A percentile compares a stretch with the other conserved stretches of the same genome.
Evolutionary conservation across 2,329 filamentous ascomycete species (phyloP).

Genomic region (Phialemoniopsis sp.): DNA sequence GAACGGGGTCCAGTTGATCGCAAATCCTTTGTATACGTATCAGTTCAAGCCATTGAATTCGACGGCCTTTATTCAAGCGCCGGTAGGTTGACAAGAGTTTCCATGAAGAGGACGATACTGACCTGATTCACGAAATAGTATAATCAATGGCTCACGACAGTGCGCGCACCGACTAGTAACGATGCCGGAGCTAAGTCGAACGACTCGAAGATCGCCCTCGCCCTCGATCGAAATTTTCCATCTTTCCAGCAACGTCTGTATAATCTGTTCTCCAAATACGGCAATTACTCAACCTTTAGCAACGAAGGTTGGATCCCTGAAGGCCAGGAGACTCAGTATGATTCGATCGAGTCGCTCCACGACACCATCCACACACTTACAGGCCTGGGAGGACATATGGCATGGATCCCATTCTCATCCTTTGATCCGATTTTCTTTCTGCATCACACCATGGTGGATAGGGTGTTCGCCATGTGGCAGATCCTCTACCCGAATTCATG

Average conservation of each 20-base stretch:
- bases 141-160: constrained; percentile 54
- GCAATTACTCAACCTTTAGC: constrained; percentile 64
- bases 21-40: constrained; percentile 60
- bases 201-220: constrained; percentile 49
- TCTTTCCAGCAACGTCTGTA: constrained; percentile 61
- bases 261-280: constrained; percentile 63
- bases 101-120: neutral
- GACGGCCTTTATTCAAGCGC: constrained; percentile 52
- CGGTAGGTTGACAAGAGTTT: constrained; percentile 39
- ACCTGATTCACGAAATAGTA: constrained; percentile 34
- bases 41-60: constrained; percentile 55
- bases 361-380: constrained; percentile 58
- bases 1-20: constrained; percentile 48
- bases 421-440: constrained; percentile 79
- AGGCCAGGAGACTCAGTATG: constrained; percentile 43
- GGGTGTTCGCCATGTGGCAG: constrained; percentile 76
- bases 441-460: constrained; percentile 73
- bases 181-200: constrained; percentile 47
- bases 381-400: constrained; percentile 64
- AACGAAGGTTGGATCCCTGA: constrained; percentile 60
- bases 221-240: constrained; percentile 46
- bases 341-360: constrained; percentile 63
- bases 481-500: constrained; percentile 65
- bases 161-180: constrained; percentile 46
- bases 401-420: constrained; percentile 65